Conservation (phyloP, 164 flowering plant genomes). For the Umbellularia californica region DNA sequence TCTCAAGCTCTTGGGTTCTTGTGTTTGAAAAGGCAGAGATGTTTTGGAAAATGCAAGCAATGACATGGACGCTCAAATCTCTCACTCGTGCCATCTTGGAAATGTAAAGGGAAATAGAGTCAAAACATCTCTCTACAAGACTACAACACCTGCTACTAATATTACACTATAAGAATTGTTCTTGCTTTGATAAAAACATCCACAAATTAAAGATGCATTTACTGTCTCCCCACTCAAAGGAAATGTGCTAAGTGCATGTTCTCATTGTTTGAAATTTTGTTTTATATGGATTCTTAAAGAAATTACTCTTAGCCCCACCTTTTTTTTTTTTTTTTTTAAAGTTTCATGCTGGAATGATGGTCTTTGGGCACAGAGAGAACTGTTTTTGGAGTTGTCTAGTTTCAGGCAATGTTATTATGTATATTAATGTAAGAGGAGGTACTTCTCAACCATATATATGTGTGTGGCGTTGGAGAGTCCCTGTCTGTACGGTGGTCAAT, state of each 20-base stretch:
- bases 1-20: background rate
- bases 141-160: background rate
- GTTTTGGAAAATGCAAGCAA: slow-evolving; percentile 4
- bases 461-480: background rate
- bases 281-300: background rate
- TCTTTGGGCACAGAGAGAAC: background rate
- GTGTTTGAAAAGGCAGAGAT: slow-evolving; percentile 3
- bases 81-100: slow-evolving; percentile 7
- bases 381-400: too few species aligned
- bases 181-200: background rate
- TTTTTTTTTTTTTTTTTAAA: background rate
- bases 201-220: slow-evolving; percentile 2
- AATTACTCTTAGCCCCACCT: background rate
- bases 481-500: background rate
- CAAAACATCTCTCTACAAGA: background rate
- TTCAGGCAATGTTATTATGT: too few species aligned
- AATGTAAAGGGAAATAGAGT: background rate
- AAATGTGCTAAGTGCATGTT: background rate
- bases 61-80: slow-evolving; percentile 5
- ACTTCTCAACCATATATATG: background rate
- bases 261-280: background rate
- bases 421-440: background rate
- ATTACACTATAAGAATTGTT: background rate
- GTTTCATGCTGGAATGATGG: too few species aligned
- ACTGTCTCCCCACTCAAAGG: background rate